phyloP scores from a whole-genome alignment of 192 early-diverging fungal species.

The Coemansia sp. region DNA sequence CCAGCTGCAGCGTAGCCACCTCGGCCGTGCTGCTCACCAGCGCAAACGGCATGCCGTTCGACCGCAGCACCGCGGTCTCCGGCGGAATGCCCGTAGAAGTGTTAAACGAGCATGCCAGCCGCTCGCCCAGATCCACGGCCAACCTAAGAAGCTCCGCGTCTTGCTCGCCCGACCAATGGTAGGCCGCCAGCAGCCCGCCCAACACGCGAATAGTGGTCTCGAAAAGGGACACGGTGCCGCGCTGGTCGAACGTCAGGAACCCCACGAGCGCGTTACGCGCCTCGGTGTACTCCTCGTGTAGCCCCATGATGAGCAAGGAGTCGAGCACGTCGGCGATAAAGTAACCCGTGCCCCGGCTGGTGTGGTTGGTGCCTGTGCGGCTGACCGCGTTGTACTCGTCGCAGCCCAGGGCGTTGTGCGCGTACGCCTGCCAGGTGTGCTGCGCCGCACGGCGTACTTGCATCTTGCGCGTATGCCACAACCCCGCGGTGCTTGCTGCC shows the following conservation, averaged over 20 bases:
- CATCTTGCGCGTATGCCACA: conserved; percentile 55
- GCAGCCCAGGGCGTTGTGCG: conserved; percentile 72
- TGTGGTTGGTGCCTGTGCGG: conserved; percentile 63
- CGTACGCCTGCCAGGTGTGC: conserved; percentile 79
- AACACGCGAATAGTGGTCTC: conserved; percentile 85
- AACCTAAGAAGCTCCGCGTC: conserved; percentile 60
- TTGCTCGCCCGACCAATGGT: conserved; percentile 58
- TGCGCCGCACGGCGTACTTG: conserved; percentile 67
- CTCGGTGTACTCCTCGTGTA: conserved; percentile 68
- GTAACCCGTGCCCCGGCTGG: conserved; percentile 64
- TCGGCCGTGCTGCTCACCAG: conserved; percentile 58
- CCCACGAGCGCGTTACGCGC: conserved; percentile 66
- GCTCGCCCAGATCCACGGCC: conserved; percentile 73
- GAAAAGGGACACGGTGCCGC: conserved; percentile 67
- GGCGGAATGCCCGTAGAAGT: conserved; percentile 42
- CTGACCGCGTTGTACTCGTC: conserved; percentile 84
- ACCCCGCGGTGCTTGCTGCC: neutral
- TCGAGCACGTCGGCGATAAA: conserved; percentile 88
- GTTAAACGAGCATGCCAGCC: conserved; percentile 63
- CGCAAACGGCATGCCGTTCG: conserved; percentile 14
- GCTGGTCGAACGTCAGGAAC: conserved; percentile 62
- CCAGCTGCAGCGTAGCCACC: conserved; percentile 80
- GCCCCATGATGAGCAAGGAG: conserved; percentile 76
- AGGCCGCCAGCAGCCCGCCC: conserved; percentile 78
- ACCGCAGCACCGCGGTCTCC: conserved; percentile 28